Conservation (phyloP, 2,329 filamentous ascomycete genomes). For the Talaromyces marneffei region DNA sequence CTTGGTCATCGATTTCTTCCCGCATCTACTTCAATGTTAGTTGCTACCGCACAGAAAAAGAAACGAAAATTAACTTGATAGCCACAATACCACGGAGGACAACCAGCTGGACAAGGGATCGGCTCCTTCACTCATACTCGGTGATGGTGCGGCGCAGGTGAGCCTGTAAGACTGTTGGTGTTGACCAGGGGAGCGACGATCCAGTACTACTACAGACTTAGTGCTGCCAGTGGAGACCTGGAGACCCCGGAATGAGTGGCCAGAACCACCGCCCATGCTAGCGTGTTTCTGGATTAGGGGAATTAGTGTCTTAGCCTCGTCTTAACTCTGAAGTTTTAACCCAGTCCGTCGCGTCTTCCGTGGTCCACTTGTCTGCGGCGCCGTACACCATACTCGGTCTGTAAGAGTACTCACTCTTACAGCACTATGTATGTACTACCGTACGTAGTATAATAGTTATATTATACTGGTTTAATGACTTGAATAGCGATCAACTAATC, state of each 20-base stretch:
- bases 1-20: too few relatives aligned
- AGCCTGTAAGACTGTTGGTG: too few relatives aligned
- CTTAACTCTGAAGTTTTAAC: background rate
- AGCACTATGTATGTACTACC: too few relatives aligned
- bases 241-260: background rate
- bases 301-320: background rate
- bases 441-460: too few relatives aligned
- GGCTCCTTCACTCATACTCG: background rate
- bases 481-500: too few relatives aligned
- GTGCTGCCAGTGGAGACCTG: background rate
- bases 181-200: background rate
- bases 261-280: background rate
- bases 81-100: background rate
- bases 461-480: too few relatives aligned
- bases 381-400: background rate
- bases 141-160: background rate
- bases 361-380: too few relatives aligned
- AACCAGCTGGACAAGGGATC: background rate
- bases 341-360: background rate
- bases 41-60: too few relatives aligned
- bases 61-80: background rate
- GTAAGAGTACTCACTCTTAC: too few relatives aligned
- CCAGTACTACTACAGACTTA: background rate
- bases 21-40: too few relatives aligned
- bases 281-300: background rate